These are phyloP conservation scores for Metschnikowia aberdeeniae DNA, from an alignment of 805 yeast genomes.

Conservation along the genomic window DNA sequence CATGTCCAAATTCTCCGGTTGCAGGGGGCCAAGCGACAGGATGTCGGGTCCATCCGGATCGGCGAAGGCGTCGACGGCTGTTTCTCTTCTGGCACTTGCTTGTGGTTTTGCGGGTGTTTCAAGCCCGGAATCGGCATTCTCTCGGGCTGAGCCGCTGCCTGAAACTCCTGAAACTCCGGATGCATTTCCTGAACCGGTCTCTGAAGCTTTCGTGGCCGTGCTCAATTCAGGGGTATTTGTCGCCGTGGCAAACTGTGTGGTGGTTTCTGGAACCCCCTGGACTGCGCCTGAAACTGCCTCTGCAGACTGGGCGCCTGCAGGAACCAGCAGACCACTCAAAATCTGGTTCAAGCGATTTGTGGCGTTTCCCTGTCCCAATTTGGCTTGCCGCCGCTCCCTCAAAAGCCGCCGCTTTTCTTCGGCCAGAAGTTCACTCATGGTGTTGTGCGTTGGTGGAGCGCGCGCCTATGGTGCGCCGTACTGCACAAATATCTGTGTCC, in stretches of 20 bases:
- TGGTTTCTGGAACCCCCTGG: not conserved
- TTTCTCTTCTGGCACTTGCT: not conserved
- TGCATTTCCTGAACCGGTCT: too few relatives aligned
- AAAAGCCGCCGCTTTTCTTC: conserved; percentile 56
- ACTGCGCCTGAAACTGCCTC: not conserved
- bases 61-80: conserved; percentile 9
- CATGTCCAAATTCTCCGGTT: conserved; percentile 22
- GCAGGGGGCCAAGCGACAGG: conserved; percentile 15
- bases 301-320: not conserved
- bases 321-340: conserved; percentile 21
- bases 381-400: conserved; percentile 64
- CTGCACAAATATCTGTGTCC: not conserved
- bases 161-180: too few relatives aligned
- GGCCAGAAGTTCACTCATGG: conserved; percentile 44
- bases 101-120: not conserved
- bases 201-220: not conserved
- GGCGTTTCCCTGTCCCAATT: conserved; percentile 54
- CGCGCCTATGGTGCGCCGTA: not conserved
- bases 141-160: too few relatives aligned
- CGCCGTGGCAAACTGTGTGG: conserved; percentile 1
- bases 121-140: not conserved
- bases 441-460: not conserved
- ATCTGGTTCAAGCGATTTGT: conserved; percentile 49
- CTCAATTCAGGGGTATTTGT: not conserved
- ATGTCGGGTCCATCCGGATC: conserved; percentile 43